Percentiles rank a stretch among this genome's conserved stretches.
Evolutionary conservation across 2,329 filamentous ascomycete genomes (phyloP).

Genomic region (Metarhizium album): DNA sequence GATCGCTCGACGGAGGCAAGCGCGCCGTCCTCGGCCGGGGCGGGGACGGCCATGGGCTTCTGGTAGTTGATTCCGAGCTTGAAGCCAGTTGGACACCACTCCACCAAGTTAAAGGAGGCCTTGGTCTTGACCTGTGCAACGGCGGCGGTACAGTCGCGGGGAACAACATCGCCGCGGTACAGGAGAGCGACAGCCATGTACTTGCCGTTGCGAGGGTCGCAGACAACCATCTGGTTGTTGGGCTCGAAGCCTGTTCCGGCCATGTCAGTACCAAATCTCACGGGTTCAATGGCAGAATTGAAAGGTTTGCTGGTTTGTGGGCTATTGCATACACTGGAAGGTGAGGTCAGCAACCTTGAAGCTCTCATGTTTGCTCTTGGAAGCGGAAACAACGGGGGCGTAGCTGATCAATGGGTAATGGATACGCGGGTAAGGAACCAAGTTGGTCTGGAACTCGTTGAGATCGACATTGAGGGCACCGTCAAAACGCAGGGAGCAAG

Average conservation of each 20-base stretch:
- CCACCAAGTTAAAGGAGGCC: slow-evolving; percentile 61
- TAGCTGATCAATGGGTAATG: slow-evolving; percentile 67
- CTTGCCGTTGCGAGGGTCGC: slow-evolving; percentile 63
- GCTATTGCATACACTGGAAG: slow-evolving; percentile 51
- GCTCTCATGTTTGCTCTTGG: slow-evolving; percentile 75
- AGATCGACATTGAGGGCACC: slow-evolving; percentile 64
- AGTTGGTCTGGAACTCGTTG: slow-evolving; percentile 70
- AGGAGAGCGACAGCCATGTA: slow-evolving; percentile 66
- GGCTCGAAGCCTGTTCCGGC: slow-evolving; percentile 54
- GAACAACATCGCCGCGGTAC: slow-evolving; percentile 62
- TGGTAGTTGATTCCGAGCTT: slow-evolving; percentile 69
- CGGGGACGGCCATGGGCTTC: slow-evolving; percentile 50
- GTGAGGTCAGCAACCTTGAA: slow-evolving; percentile 75
- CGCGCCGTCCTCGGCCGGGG: slow-evolving; percentile 42
- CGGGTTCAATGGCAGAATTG: not conserved
- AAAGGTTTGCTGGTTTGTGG: not conserved
- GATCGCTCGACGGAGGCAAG: slow-evolving; percentile 51
- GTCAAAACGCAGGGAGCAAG: slow-evolving; percentile 61
- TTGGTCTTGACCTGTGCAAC: slow-evolving; percentile 60
- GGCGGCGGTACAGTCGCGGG: slow-evolving; percentile 57
- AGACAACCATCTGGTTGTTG: slow-evolving; percentile 71
- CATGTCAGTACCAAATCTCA: slow-evolving; percentile 11
- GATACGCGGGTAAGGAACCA: slow-evolving; percentile 64
- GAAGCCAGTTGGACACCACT: slow-evolving; percentile 68
- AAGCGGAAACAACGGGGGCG: slow-evolving; percentile 58